Evolutionary conservation across 2,329 filamentous ascomycete species (phyloP), one percentile per base, ranked within the genome.

Genomic region (Berkeleyomyces rouxiae): DNA sequence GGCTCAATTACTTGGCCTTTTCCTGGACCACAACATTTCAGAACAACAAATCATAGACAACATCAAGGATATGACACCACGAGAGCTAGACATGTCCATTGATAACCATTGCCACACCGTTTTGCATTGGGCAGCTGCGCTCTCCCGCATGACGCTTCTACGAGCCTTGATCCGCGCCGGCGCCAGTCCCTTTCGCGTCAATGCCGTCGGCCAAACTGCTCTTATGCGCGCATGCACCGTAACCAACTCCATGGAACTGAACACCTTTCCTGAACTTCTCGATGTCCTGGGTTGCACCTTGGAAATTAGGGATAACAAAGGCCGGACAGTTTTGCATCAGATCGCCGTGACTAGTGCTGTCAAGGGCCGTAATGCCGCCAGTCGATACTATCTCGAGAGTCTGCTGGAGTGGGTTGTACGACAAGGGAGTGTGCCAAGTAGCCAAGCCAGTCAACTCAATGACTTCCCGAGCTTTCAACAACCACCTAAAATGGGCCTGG

Each of bases 341-440:
- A 97, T 99, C 68, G 91, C 93, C 4, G 84, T 97, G 42, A 95
- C 93, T 13, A 96, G 91, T 66, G 93, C 91, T 5, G 93, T 97
- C 69, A 96, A 96, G 71, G 92, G 92, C 5, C 84, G 93, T 58
- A 91, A 89, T 64, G 85, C 89, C 49, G 92, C 93, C 31, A 95
- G 90, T 71, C 88, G 92, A 67, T 96, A 97, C 71, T 99, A 99
- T 69, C 82, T 99, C 1, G 93, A 99, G 74, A 92, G 90, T 37
- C 79, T 99, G 9, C 78, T 99, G 0, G 92, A 96, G 70, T 97
- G 95, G 77, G 87, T 97, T 10, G 91, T 97, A 2, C 85, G 91
- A 43, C 90, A 95, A 71, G 87, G 87, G 3, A 86, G 85, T 63
- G 79, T 78, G 4, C 78, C 81, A 33, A 82, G 76, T 66, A 81